Conservation (phyloP, 179 eudicot genomes). For the Heliamphora pulchella region DNA sequence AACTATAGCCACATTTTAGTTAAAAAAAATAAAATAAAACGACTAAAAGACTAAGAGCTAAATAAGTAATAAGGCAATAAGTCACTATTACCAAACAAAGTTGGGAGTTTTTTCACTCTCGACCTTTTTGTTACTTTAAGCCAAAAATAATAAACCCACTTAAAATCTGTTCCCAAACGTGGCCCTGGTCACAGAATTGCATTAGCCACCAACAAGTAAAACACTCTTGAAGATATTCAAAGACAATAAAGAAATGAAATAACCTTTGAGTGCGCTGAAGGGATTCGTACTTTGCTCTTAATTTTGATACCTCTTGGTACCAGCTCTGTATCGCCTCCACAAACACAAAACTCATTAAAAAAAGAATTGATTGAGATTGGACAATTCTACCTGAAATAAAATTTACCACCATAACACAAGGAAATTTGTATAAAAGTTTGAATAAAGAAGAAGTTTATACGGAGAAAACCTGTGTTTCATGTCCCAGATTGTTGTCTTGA, state of each 20-base stretch:
- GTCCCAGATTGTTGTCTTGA: constrained; percentile 34
- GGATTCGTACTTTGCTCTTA: constrained; percentile 65
- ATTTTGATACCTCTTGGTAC: constrained; percentile 53
- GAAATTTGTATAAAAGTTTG: neutral
- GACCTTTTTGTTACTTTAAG: too few relatives aligned
- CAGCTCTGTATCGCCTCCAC: constrained; percentile 31
- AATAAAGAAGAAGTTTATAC: neutral
- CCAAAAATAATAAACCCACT: too few relatives aligned
- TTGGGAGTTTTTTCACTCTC: too few relatives aligned
- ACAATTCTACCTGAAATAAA: neutral
- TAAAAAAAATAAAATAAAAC: too few relatives aligned
- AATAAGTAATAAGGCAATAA: too few relatives aligned
- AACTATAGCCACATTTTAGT: too few relatives aligned
- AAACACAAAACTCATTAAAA: neutral
- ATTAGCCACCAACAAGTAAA: neutral
- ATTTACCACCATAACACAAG: neutral
- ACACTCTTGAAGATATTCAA: neutral
- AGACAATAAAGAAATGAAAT: neutral
- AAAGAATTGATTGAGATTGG: neutral
- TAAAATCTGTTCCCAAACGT: too few relatives aligned
- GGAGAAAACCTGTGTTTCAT: constrained; percentile 57
- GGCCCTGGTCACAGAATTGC: neutral
- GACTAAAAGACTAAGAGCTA: too few relatives aligned
- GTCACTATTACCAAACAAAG: too few relatives aligned
- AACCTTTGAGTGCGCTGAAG: constrained; percentile 78